Base-by-base conservation (phyloP, 164 flowering plant species). In the Pachysandra terminalis region DNA sequence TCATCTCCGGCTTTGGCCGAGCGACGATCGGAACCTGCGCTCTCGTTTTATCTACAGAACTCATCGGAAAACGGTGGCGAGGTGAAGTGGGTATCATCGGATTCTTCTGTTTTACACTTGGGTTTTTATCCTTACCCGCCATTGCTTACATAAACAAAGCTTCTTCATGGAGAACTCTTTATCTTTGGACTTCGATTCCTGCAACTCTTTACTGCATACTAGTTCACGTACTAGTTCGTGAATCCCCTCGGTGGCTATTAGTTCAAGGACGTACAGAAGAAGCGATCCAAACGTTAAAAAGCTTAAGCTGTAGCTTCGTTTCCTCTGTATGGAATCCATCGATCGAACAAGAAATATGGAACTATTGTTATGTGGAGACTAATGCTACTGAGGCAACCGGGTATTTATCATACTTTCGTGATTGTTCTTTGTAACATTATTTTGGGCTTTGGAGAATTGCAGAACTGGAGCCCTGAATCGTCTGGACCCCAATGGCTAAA, bases 211-310 rank as follows among this genome's bases (percentile, higher is more conserved):
- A 91, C 67, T 80, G 79, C 17, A 2, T 78, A 0, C 0, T 80
- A 3, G 68, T 85, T 8, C 73, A 69, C 15, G 72, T 85, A 22
- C 58, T 74, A 0, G 86, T 84, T 10, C 64, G 49, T 5, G 96
- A 94, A 65, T 94, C 98, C 5, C 96, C 98, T 0, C 73, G 90
- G 53, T 89, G 97, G 96, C 88, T 91, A 5, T 77, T 82, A 19
- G 67, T 82, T 9, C 70, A 64, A 66, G 97, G 97, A 0, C 73
- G 80, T 0, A 70, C 70, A 49, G 84, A 81, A 41, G 91, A 87
- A 58, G 93, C 91, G 0, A 49, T 84, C 0, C 61, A 72, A 2
- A 79, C 78, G 0, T 72, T 91, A 9, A 80, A 53, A 32, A 70
- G 22, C 61, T 56, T 58, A 12, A 70, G 23, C 62, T 41, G 53